phyloP scores from a whole-genome alignment of 1,139 yeast genomes.

The Saccharomyces hybrid region DNA sequence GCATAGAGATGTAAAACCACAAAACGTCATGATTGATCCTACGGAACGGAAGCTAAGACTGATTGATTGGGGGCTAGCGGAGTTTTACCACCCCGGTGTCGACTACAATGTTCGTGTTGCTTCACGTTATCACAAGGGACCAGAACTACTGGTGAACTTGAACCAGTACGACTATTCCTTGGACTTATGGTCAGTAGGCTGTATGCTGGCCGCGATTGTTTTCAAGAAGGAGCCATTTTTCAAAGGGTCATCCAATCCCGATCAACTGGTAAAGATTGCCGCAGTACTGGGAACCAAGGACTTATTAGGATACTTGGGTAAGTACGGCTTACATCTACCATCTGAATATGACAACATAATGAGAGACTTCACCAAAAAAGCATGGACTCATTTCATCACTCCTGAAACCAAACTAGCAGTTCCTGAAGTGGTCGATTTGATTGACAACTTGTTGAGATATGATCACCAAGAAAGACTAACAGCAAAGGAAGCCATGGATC shows the following conservation, averaged over 20 bases:
- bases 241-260: constrained; percentile 71
- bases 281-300: constrained; percentile 69
- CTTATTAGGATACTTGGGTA: constrained; percentile 49
- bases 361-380: constrained; percentile 59
- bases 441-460: constrained; percentile 57
- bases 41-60: constrained; percentile 50
- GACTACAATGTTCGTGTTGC: constrained; percentile 79
- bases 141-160: constrained; percentile 64
- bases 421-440: constrained; percentile 57
- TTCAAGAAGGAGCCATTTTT: constrained; percentile 73
- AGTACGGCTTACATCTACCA: constrained; percentile 54
- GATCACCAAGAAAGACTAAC: constrained; percentile 71
- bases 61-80: constrained; percentile 83
- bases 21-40: constrained; percentile 78
- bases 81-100: constrained; percentile 69
- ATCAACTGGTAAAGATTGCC: constrained; percentile 72
- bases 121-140: constrained; percentile 73
- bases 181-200: constrained; percentile 78
- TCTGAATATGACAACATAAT: constrained; percentile 59
- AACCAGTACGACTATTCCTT: constrained; percentile 72
- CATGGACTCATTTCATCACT: constrained; percentile 56
- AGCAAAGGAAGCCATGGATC: constrained; percentile 66
- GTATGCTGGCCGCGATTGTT: constrained; percentile 69
- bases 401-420: constrained; percentile 47
- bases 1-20: constrained; percentile 81